Percentiles rank a stretch among this genome's conserved stretches.
phyloP scores from a whole-genome alignment of 192 early-diverging fungal species.

The Phlyctochytrium arcticum region DNA sequence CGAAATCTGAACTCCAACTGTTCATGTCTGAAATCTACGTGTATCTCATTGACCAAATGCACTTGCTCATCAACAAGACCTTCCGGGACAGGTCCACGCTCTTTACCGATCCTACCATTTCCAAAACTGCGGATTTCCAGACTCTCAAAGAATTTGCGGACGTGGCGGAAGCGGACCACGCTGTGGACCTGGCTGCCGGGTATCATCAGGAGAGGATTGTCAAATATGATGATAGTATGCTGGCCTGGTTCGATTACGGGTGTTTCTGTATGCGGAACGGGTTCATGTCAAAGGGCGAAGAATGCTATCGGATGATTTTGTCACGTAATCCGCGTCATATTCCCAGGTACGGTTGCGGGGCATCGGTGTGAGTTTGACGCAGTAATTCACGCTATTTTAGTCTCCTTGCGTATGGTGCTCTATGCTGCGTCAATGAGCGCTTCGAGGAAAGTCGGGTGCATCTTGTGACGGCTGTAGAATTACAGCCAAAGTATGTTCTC shows the following conservation, averaged over 20 bases:
- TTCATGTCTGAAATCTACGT: slow-evolving; percentile 61
- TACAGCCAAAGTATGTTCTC: slow-evolving; percentile 48
- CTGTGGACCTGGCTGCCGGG: slow-evolving; percentile 27
- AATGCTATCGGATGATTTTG: slow-evolving; percentile 55
- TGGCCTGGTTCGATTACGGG: slow-evolving; percentile 61
- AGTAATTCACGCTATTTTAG: slow-evolving; percentile 16
- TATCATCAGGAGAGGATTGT: slow-evolving; percentile 56
- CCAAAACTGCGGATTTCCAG: slow-evolving; percentile 39
- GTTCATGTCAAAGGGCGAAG: slow-evolving; percentile 41
- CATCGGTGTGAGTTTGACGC: neutral
- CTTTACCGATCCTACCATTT: slow-evolving; percentile 30
- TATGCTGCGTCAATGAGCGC: slow-evolving; percentile 39
- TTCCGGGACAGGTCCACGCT: slow-evolving; percentile 32
- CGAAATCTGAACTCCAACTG: slow-evolving; percentile 49
- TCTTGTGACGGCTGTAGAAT: slow-evolving; percentile 41
- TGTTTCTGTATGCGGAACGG: slow-evolving; percentile 47
- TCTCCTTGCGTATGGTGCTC: slow-evolving; percentile 45
- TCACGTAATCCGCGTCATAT: slow-evolving; percentile 49
- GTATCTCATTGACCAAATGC: slow-evolving; percentile 56
- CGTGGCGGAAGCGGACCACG: slow-evolving; percentile 40
- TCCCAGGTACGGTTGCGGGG: slow-evolving; percentile 27
- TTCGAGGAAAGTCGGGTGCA: slow-evolving; percentile 53
- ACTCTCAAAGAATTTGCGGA: slow-evolving; percentile 50
- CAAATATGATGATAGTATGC: slow-evolving; percentile 53
- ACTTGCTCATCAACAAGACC: slow-evolving; percentile 44